phyloP scores from a whole-genome alignment of 371 early-diverging fungal genomes.

The Lichtheimia ramosa region DNA sequence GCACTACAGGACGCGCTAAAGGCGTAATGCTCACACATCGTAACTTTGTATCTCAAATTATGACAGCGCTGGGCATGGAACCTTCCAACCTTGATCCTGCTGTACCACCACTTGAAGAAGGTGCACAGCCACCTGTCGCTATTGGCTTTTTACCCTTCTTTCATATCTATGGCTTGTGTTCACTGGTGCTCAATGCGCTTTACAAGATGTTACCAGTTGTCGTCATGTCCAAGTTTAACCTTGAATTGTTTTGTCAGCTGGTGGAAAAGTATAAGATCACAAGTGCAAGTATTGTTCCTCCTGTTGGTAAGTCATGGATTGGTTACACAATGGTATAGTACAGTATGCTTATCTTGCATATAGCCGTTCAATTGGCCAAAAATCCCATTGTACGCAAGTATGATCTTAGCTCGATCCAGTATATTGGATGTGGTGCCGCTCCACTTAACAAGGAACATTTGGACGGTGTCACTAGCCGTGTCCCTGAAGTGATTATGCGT shows the following conservation, averaged over 20 bases:
- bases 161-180: slow-evolving; percentile 68
- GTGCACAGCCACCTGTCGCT: slow-evolving; percentile 67
- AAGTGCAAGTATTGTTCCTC: slow-evolving; percentile 75
- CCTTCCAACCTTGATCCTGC: slow-evolving; percentile 27
- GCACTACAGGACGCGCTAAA: slow-evolving; percentile 80
- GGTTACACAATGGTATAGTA: too few relatives aligned
- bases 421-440: slow-evolving; percentile 79
- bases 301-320: slow-evolving; percentile 50
- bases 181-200: slow-evolving; percentile 25
- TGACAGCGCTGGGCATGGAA: slow-evolving; percentile 9
- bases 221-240: slow-evolving; percentile 69
- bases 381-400: slow-evolving; percentile 68
- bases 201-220: slow-evolving; percentile 47
- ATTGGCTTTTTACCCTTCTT: slow-evolving; percentile 66
- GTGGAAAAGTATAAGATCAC: slow-evolving; percentile 73
- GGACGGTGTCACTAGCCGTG: slow-evolving; percentile 40
- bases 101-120: slow-evolving; percentile 67
- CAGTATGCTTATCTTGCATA: background rate
- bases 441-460: slow-evolving; percentile 73
- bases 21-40: slow-evolving; percentile 31
- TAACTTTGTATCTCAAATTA: slow-evolving; percentile 19
- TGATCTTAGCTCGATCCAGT: slow-evolving; percentile 62
- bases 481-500: slow-evolving; percentile 49
- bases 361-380: slow-evolving; percentile 63
- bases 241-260: slow-evolving; percentile 52